Conservation (phyloP, 495 filamentous ascomycete genomes). For the Daldinia decipiens region DNA sequence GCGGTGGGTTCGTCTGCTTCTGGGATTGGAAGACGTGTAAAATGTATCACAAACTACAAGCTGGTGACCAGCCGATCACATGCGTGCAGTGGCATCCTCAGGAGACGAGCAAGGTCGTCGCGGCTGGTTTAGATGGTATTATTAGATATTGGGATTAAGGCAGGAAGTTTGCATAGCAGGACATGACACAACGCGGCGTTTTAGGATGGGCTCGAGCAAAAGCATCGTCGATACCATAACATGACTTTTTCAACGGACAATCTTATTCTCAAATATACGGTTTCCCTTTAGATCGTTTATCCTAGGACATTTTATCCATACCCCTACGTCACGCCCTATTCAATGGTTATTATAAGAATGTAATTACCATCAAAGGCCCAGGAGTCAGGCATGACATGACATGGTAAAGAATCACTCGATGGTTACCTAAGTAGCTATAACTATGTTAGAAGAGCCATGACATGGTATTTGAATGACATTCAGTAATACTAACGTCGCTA, state of each 20-base stretch:
- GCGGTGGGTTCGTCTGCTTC: conserved; percentile 87
- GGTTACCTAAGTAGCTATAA: background rate
- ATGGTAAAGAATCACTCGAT: background rate
- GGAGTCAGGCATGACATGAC: too few relatives aligned
- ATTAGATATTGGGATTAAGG: conserved; percentile 94
- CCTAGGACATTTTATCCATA: background rate
- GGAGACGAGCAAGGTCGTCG: conserved; percentile 92
- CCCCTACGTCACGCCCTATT: background rate
- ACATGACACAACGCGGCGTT: conserved; percentile 27
- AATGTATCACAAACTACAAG: conserved; percentile 94
- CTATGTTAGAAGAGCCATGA: background rate
- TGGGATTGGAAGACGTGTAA: conserved; percentile 99
- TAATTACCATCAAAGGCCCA: background rate
- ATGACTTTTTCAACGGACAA: conserved; percentile 24
- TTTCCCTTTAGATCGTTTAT: background rate
- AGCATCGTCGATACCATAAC: conserved; percentile 39
- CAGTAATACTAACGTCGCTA: background rate
- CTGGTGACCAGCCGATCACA: conserved; percentile 79
- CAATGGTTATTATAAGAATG: background rate
- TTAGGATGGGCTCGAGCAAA: conserved; percentile 16
- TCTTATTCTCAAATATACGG: background rate
- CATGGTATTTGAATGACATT: background rate
- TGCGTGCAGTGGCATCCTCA: conserved; percentile 92
- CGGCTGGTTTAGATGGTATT: conserved; percentile 85
- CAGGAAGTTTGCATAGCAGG: conserved; percentile 16